Percentiles rank a stretch among this genome's conserved stretches.
Evolutionary conservation across 257 asterid species (phyloP).

Genomic region (Solanum sparsipilum): DNA sequence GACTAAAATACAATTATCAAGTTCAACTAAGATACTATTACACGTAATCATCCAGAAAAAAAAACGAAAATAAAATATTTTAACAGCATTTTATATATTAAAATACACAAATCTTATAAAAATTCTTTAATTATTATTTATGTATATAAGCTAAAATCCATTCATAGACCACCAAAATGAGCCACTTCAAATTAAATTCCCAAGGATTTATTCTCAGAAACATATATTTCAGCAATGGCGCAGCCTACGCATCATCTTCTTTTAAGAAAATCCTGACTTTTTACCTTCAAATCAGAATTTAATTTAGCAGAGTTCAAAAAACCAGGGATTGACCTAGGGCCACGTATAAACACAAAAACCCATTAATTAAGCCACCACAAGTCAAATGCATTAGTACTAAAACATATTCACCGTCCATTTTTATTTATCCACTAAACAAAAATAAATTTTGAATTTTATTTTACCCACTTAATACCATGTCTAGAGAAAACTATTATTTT

Average conservation of each 20-base stretch:
- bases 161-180: not conserved
- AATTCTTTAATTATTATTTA: not conserved
- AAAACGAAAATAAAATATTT: not conserved
- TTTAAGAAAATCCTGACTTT: not conserved
- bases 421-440: not conserved
- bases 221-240: not conserved
- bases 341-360: not conserved
- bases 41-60: not conserved
- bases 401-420: not conserved
- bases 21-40: not conserved
- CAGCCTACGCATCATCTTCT: not conserved
- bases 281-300: not conserved
- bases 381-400: not conserved
- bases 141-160: not conserved
- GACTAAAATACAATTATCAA: not conserved
- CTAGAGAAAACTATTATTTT: too few species aligned
- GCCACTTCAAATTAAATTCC: not conserved
- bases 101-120: not conserved
- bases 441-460: not conserved
- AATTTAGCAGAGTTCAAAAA: not conserved
- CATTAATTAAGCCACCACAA: not conserved
- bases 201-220: not conserved
- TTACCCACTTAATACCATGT: not conserved
- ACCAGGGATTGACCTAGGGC: not conserved
- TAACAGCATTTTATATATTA: not conserved